A percentile compares a stretch with the other conserved stretches of the same genome.
Conservation (phyloP, 257 asterid genomes). For the Forsythia suspensa region DNA sequence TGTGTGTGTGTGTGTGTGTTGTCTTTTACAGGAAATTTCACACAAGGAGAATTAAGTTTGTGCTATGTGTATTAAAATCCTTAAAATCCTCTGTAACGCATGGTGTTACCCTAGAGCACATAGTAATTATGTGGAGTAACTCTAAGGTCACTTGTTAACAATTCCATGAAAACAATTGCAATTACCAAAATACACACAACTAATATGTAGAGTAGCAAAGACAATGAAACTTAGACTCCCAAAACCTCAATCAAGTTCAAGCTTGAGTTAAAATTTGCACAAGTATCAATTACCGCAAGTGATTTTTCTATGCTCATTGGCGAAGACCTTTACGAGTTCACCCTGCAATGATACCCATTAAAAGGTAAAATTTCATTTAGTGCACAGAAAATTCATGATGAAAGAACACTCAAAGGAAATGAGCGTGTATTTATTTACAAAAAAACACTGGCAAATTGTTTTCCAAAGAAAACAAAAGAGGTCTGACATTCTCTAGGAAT, state of each 20-base stretch:
- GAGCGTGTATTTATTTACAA: background rate
- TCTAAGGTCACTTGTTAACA: background rate
- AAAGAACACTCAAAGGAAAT: no score
- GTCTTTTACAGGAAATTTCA: background rate
- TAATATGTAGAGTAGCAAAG: conserved; percentile 4
- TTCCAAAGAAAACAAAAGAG: background rate
- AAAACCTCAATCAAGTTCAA: conserved; percentile 20
- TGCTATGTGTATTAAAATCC: background rate
- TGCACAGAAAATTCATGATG: background rate
- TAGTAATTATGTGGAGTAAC: background rate
- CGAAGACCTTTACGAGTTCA: conserved; percentile 87
- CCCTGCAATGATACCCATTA: conserved; percentile 58
- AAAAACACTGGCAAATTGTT: background rate
- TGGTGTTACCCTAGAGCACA: background rate
- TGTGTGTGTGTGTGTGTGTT: no score
- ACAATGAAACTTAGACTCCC: conserved; percentile 13
- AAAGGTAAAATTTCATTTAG: background rate
- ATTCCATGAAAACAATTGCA: background rate
- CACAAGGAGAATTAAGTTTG: background rate
- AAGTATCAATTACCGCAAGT: conserved; percentile 64
- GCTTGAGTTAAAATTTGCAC: conserved; percentile 17
- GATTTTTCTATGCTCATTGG: conserved; percentile 88
- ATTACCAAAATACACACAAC: background rate
- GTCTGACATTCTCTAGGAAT: conserved; percentile 9
- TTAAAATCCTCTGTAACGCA: no score